Conservation (phyloP, 495 filamentous ascomycete genomes). For the Penicillium fimorum region DNA sequence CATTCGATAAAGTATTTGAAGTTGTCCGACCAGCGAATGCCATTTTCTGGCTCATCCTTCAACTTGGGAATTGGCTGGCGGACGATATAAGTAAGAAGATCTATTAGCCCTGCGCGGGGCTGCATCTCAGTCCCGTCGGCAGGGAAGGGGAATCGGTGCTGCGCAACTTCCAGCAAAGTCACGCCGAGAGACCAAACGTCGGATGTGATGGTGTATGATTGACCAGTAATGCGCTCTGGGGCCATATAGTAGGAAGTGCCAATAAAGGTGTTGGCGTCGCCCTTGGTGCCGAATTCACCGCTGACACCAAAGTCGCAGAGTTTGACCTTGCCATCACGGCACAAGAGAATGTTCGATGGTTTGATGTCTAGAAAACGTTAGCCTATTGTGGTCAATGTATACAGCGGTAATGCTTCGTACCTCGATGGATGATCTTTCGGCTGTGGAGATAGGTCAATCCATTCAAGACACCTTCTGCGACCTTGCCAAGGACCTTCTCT, state of each 20-base stretch:
- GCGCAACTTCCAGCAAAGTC: conserved; percentile 93
- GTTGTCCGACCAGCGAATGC: conserved; percentile 87
- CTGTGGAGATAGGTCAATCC: conserved; percentile 95
- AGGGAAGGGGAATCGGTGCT: conserved; percentile 97
- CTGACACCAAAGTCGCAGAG: conserved; percentile 98
- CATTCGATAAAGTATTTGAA: conserved; percentile 99
- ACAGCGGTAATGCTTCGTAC: conserved; percentile 30
- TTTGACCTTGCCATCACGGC: conserved; percentile 90
- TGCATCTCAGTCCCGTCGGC: conserved; percentile 93
- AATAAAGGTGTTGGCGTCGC: conserved; percentile 98
- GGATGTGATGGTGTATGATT: conserved; percentile 96
- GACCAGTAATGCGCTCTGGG: conserved; percentile 93
- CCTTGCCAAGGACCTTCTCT: conserved; percentile 97
- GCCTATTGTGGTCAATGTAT: neutral
- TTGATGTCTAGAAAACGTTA: conserved; percentile 71
- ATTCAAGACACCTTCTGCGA: conserved; percentile 91
- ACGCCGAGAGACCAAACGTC: conserved; percentile 98
- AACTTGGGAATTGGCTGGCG: conserved; percentile 92
- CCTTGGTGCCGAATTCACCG: conserved; percentile 96
- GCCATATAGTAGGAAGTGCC: conserved; percentile 99
- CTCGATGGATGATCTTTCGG: conserved; percentile 94
- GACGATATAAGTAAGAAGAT: conserved; percentile 95
- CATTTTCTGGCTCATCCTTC: conserved; percentile 81
- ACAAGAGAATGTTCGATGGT: conserved; percentile 93
- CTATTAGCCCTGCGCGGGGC: conserved; percentile 83